Conservation (phyloP, 495 filamentous ascomycete species). For the Bryoglossum gracile region DNA sequence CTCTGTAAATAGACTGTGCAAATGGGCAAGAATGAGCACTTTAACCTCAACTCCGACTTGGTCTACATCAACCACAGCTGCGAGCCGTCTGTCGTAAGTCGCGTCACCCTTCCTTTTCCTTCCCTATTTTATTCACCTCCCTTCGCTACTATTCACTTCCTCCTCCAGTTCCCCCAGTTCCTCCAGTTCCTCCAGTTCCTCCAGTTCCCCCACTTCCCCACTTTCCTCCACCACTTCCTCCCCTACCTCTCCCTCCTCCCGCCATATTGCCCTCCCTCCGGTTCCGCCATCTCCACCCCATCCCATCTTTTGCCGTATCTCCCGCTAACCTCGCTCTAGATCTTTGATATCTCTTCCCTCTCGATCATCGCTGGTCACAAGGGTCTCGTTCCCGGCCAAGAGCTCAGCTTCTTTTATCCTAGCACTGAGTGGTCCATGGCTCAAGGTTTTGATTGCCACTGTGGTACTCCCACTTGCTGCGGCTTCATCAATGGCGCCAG, state of each 20-base stretch:
- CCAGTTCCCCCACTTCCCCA: no score
- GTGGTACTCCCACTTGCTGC: conserved; percentile 43
- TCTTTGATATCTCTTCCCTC: conserved; percentile 60
- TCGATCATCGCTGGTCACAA: conserved; percentile 54
- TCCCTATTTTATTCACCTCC: no score
- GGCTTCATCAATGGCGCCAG: conserved; percentile 47
- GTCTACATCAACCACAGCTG: conserved; percentile 74
- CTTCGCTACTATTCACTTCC: no score
- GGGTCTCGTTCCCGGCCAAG: conserved; percentile 51
- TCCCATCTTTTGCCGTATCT: no score
- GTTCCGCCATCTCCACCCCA: no score
- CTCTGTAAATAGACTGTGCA: no score
- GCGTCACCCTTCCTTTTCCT: not conserved
- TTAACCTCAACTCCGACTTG: conserved; percentile 68
- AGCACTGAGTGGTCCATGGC: conserved; percentile 72
- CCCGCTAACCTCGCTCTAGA: conserved; percentile 30
- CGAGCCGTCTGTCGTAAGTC: conserved; percentile 51
- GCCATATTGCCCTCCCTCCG: no score
- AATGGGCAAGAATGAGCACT: conserved; percentile 50
- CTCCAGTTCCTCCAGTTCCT: no score
- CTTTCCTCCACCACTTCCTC: no score
- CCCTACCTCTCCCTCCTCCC: no score
- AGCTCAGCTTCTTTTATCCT: conserved; percentile 74
- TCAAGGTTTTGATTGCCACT: conserved; percentile 62
- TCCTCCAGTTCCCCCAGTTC: no score